phyloP scores from a whole-genome alignment of 306 rosid genomes.

The peach (Prunus persica) region Prunus_persica_NCBIv2 NC_034009.1:30592501-30593000 shows the following conservation, averaged over 20 bases:
- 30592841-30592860: no score
- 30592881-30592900: no score
- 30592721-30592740: not conserved
- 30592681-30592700: not conserved
- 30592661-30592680: constrained; percentile 2
- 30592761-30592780: not conserved
- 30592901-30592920: no score
- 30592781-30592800: no score
- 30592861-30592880: no score
- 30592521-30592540: not conserved
- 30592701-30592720: not conserved
- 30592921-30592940: no score
- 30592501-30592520: not conserved
- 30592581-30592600: not conserved
- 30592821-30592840: no score
- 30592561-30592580: not conserved
- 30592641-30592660: constrained; percentile 1
- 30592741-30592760: not conserved
- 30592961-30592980: no score
- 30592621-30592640: not conserved
- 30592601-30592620: not conserved
- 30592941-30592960: no score
- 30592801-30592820: no score
- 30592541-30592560: not conserved
- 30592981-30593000: no score